Percentiles rank a stretch among this genome's conserved stretches.
These are phyloP conservation scores for Cardiospermum halicacabum DNA, from an alignment of 345 rosid species.

Conservation along the genomic window DNA sequence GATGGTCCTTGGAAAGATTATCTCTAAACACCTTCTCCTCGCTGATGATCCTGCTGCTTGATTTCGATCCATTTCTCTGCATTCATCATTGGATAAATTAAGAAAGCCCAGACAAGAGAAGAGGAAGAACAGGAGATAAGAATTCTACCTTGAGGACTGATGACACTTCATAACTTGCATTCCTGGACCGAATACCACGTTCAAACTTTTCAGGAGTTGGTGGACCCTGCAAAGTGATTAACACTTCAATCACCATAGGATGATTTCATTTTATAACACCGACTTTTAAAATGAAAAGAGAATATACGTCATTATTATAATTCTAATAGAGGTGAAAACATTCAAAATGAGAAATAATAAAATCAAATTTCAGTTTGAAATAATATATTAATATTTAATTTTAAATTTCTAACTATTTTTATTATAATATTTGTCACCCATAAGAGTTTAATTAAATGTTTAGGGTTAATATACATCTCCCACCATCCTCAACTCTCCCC, in stretches of 20 bases:
- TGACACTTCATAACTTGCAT: conserved; percentile 45
- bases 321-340: no score
- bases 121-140: not conserved
- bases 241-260: not conserved
- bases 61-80: conserved; percentile 68
- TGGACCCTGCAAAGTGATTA: conserved; percentile 54
- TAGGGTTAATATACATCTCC: no score
- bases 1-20: conserved; percentile 33
- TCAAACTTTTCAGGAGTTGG: conserved; percentile 81
- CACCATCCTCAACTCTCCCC: no score
- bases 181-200: conserved; percentile 41
- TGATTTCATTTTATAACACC: no score
- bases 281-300: no score
- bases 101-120: not conserved
- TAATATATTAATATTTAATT: no score
- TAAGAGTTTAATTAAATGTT: no score
- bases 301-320: no score
- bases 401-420: no score
- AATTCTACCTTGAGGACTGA: conserved; percentile 50
- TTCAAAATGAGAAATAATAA: no score
- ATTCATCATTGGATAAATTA: conserved; percentile 5
- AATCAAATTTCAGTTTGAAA: no score
- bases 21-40: conserved; percentile 38
- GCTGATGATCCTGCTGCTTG: conserved; percentile 29
- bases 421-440: no score